Evolutionary conservation across 805 yeast genomes (phyloP).

Genomic region (Yarrowia alimentaria): DNA sequence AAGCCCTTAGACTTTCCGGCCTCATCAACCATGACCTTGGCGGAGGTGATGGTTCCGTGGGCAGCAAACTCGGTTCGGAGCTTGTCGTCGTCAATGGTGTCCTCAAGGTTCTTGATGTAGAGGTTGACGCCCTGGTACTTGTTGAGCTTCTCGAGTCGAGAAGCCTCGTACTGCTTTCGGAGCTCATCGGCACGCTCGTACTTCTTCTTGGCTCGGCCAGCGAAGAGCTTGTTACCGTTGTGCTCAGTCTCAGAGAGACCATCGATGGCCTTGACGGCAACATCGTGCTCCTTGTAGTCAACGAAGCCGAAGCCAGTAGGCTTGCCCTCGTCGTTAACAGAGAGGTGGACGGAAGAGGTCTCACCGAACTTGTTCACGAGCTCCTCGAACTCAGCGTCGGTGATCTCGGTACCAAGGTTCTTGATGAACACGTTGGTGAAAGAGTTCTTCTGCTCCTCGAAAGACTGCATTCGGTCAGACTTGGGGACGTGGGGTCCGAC

Average conservation of each 20-base stretch:
- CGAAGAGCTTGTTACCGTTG: constrained; percentile 82
- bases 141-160: constrained; percentile 83
- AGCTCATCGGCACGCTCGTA: constrained; percentile 95
- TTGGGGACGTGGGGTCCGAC: constrained; percentile 93
- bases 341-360: constrained; percentile 78
- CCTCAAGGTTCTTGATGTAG: constrained; percentile 95
- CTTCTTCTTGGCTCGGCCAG: constrained; percentile 99
- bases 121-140: constrained; percentile 98
- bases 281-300: constrained; percentile 82
- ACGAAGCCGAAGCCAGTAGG: constrained; percentile 95
- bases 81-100: constrained; percentile 84
- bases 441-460: constrained; percentile 85
- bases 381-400: constrained; percentile 56
- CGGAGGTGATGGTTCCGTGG: constrained; percentile 92
- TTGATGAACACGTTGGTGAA: constrained; percentile 95
- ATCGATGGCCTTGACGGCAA: constrained; percentile 88
- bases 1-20: constrained; percentile 95
- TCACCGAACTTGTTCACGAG: constrained; percentile 72
- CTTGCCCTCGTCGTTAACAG: constrained; percentile 80
- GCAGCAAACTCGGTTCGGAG: constrained; percentile 89
- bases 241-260: constrained; percentile 83
- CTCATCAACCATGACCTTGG: constrained; percentile 94
- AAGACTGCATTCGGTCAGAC: constrained; percentile 91
- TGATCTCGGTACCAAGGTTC: constrained; percentile 71
- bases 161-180: constrained; percentile 89